Evolutionary conservation across 345 rosid genomes (phyloP).

Genomic region (Salix exigua): DNA sequence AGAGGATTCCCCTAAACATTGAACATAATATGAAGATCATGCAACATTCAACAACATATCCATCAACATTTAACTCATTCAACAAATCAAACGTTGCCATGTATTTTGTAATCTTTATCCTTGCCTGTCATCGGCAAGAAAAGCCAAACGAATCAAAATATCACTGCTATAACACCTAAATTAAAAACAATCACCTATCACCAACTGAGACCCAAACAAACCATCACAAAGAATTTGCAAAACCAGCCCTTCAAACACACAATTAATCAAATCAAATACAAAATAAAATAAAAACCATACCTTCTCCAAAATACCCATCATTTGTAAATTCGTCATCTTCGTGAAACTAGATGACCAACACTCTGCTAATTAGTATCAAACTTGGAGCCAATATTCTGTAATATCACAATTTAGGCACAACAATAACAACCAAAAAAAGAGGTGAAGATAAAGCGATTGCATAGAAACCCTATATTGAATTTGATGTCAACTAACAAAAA

Average conservation of each 20-base stretch:
- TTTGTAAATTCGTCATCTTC: slow-evolving; percentile 77
- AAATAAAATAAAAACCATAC: slow-evolving; percentile 29
- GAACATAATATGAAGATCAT: no score
- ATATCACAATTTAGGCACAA: background rate
- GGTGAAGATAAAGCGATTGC: background rate
- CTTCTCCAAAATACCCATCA: slow-evolving; percentile 88
- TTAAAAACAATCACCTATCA: background rate
- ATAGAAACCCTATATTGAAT: background rate
- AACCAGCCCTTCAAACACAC: background rate
- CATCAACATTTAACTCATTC: slow-evolving; percentile 46
- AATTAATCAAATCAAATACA: background rate
- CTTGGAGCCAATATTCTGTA: background rate
- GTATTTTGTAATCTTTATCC: slow-evolving; percentile 93
- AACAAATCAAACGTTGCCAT: slow-evolving; percentile 99
- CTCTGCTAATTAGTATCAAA: background rate
- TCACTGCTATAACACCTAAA: background rate
- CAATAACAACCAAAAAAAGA: background rate
- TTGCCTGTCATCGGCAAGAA: slow-evolving; percentile 86
- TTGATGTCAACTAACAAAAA: background rate
- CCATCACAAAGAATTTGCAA: background rate
- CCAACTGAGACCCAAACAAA: background rate
- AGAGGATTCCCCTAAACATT: background rate
- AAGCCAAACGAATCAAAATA: background rate
- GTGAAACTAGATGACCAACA: background rate
- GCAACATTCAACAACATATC: no score